Conservation (phyloP, 2,329 filamentous ascomycete species). For the Fusarium chaquense region DNA sequence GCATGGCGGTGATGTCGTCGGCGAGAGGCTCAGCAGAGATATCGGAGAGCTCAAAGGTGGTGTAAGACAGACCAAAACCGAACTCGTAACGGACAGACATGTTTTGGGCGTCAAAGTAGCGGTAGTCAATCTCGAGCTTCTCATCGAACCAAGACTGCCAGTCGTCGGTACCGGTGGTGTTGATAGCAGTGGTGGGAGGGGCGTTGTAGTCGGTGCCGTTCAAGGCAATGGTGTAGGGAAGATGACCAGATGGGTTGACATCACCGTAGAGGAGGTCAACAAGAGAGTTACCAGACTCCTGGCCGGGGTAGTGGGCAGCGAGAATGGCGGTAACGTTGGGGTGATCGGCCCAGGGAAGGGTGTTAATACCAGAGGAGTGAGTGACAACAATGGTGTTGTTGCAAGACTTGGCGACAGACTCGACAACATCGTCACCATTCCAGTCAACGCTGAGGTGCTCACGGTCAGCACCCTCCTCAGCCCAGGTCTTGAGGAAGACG, state of each 20-base stretch:
- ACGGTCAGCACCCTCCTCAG: slow-evolving; percentile 72
- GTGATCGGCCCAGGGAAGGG: slow-evolving; percentile 76
- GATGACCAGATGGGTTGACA: slow-evolving; percentile 74
- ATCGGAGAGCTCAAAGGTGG: slow-evolving; percentile 66
- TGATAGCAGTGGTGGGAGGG: slow-evolving; percentile 54
- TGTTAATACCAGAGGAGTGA: slow-evolving; percentile 75
- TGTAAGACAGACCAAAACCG: slow-evolving; percentile 77
- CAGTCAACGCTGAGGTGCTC: slow-evolving; percentile 67
- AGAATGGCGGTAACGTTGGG: slow-evolving; percentile 75
- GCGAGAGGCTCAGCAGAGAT: slow-evolving; percentile 40
- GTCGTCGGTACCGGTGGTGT: slow-evolving; percentile 54
- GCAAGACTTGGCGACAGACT: slow-evolving; percentile 71
- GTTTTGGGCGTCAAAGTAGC: slow-evolving; percentile 70
- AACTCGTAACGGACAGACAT: slow-evolving; percentile 74
- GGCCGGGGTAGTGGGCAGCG: slow-evolving; percentile 77
- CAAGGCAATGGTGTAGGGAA: slow-evolving; percentile 79
- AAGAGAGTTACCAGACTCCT: slow-evolving; percentile 76
- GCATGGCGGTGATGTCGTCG: slow-evolving; percentile 46
- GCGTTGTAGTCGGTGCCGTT: slow-evolving; percentile 62
- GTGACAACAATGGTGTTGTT: slow-evolving; percentile 74
- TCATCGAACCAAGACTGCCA: slow-evolving; percentile 68
- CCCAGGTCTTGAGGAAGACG: slow-evolving; percentile 74
- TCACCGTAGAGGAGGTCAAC: slow-evolving; percentile 76
- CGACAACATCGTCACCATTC: slow-evolving; percentile 70
- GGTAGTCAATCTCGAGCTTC: slow-evolving; percentile 76